Percentiles rank a stretch among this genome's conserved stretches.
These are phyloP conservation scores for Parastagonospora nodorum DNA, from an alignment of 2,329 filamentous ascomycete species.

Conservation along the genomic window DNA sequence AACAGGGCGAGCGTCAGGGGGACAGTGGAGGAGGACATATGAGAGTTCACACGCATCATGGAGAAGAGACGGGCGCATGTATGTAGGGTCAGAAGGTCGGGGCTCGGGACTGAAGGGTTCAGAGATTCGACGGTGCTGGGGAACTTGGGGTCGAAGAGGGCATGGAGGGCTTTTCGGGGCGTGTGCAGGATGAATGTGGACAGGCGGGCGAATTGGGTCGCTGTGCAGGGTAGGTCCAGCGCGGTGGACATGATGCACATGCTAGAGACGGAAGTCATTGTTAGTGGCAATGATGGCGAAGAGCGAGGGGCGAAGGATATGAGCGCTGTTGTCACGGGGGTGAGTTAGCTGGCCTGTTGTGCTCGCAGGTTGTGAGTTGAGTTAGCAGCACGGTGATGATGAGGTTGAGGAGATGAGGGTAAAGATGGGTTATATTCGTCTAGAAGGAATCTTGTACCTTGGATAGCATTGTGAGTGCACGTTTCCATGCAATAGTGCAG, in stretches of 20 bases:
- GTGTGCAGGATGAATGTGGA: slow-evolving; percentile 3
- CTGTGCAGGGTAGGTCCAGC: background rate
- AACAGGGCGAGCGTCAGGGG: background rate
- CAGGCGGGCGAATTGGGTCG: slow-evolving; percentile 6
- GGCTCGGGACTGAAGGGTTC: background rate
- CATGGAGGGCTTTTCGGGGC: background rate
- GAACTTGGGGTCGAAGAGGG: background rate
- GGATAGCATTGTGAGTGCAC: background rate
- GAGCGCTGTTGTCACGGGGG: too few species aligned
- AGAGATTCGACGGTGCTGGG: background rate
- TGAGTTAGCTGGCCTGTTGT: background rate
- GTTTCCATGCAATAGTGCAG: too few species aligned
- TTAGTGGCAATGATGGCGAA: background rate
- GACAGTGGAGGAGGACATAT: background rate
- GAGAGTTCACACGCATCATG: background rate
- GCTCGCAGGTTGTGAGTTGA: background rate
- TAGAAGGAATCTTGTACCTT: background rate
- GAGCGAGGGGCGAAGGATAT: too few species aligned
- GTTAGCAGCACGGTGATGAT: background rate
- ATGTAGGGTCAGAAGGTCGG: background rate
- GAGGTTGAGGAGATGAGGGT: background rate
- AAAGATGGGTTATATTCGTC: background rate
- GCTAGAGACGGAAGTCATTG: background rate
- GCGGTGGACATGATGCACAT: background rate
- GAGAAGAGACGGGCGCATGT: background rate